A percentile compares a stretch with the other conserved stretches of the same genome.
Conservation (phyloP, 345 rosid species). For the Xanthoceras sorbifolium region DNA sequence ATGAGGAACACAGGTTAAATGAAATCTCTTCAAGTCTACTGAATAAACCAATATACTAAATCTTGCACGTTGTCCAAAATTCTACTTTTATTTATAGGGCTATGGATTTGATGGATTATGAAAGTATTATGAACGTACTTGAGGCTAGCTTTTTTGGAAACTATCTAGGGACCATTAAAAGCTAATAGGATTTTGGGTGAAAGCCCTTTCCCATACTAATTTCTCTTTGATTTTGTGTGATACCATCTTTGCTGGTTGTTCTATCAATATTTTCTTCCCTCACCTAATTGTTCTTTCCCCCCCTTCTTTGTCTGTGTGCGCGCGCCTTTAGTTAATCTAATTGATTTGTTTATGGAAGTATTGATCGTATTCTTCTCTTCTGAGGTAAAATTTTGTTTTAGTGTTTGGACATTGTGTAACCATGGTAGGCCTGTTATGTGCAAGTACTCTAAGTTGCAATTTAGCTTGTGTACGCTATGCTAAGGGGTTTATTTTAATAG, state of each 20-base stretch:
- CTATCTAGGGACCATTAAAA: background rate
- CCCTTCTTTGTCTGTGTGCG: too few species aligned
- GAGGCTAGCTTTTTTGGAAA: background rate
- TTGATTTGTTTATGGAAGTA: background rate
- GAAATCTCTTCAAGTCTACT: background rate
- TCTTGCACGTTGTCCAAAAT: too few species aligned
- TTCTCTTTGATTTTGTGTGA: too few species aligned
- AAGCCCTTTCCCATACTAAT: background rate
- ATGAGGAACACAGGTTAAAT: conserved; percentile 84
- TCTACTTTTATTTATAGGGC: background rate
- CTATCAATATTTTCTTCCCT: background rate
- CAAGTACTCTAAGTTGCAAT: too few species aligned
- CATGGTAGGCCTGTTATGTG: too few species aligned
- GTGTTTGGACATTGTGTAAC: background rate
- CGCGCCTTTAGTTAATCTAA: background rate
- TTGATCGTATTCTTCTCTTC: too few species aligned
- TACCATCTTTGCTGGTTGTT: background rate
- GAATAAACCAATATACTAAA: background rate
- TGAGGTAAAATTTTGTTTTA: too few species aligned
- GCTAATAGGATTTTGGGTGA: background rate
- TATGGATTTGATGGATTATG: background rate
- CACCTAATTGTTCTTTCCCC: background rate
- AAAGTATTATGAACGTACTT: background rate
- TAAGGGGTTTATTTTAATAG: too few species aligned
- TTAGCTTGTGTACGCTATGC: too few species aligned